A percentile compares a stretch with the other conserved stretches of the same genome.
phyloP scores from a whole-genome alignment of 148 eudicot species.

The Rhododendron ovatum region DNA sequence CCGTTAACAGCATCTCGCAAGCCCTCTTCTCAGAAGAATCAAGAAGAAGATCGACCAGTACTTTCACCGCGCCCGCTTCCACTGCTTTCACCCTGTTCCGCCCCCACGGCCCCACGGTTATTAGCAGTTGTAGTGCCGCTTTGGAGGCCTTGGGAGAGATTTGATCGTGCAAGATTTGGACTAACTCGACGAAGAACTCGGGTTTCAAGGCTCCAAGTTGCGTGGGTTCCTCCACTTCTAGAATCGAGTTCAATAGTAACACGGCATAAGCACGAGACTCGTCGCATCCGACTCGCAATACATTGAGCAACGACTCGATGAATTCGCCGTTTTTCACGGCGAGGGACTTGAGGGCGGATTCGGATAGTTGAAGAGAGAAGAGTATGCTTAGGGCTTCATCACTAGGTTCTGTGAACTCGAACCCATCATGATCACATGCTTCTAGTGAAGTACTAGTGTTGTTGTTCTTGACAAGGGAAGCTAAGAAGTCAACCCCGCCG shows the following conservation, averaged over 20 bases:
- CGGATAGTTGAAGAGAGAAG: conserved; percentile 40
- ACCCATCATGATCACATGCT: conserved; percentile 4
- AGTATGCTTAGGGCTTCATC: conserved; percentile 58
- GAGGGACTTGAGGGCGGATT: conserved; percentile 29
- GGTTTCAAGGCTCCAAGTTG: conserved; percentile 19
- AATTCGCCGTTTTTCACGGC: conserved; percentile 14
- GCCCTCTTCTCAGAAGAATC: conserved; percentile 32
- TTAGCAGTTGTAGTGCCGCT: conserved; percentile 40
- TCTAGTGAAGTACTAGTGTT: not conserved
- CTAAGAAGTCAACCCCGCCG: conserved; percentile 47
- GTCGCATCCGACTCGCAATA: conserved; percentile 34
- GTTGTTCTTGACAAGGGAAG: conserved; percentile 18
- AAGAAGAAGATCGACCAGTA: conserved; percentile 40
- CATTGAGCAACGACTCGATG: conserved; percentile 25
- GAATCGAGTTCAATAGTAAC: conserved; percentile 32
- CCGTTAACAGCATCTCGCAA: conserved; percentile 43
- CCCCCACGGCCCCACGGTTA: conserved; percentile 40
- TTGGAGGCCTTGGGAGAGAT: conserved; percentile 45
- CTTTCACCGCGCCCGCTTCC: conserved; percentile 36
- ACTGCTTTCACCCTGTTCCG: conserved; percentile 47
- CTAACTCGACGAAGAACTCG: conserved; percentile 38
- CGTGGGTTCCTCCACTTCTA: conserved; percentile 38
- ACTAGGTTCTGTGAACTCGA: conserved; percentile 10
- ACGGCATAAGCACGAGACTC: conserved; percentile 52
- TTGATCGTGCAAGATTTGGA: conserved; percentile 35